phyloP scores from a whole-genome alignment of 805 yeast genomes.

The Saccharomyces paradoxus region DNA sequence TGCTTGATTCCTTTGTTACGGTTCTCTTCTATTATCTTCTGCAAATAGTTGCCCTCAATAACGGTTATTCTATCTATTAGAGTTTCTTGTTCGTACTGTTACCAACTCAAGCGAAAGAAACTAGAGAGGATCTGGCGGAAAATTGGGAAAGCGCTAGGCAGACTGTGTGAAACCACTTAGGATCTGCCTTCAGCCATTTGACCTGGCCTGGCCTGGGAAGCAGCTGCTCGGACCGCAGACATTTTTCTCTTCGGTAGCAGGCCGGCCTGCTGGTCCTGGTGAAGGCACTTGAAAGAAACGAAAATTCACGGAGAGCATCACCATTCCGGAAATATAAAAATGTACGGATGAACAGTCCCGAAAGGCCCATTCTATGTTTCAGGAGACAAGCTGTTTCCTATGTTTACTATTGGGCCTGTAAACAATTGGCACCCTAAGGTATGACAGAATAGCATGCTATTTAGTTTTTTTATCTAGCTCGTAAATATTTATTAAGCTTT shows the following conservation, averaged over 20 bases:
- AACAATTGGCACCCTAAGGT: not conserved
- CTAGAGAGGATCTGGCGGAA: not conserved
- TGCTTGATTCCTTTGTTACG: slow-evolving; percentile 13
- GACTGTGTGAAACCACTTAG: not conserved
- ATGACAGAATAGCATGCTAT: not conserved
- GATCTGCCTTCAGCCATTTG: not conserved
- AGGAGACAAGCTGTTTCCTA: not conserved
- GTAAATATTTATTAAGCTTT: not conserved
- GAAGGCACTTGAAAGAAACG: not conserved
- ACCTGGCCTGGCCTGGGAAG: not conserved
- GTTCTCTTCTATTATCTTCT: not conserved
- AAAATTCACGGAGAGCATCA: not conserved
- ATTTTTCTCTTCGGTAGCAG: not conserved
- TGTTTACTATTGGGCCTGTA: not conserved
- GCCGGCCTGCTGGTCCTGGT: not conserved
- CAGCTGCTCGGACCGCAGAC: no score
- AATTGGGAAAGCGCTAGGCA: not conserved
- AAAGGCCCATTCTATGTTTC: no score
- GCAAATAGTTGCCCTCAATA: not conserved
- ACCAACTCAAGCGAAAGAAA: not conserved
- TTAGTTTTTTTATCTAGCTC: not conserved
- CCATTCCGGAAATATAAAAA: not conserved
- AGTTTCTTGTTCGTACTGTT: not conserved
- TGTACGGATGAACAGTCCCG: not conserved
- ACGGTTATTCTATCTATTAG: not conserved